These are phyloP conservation scores for Dentipellis sp. DNA, from an alignment of 768 basidiomycete species.

Conservation along the genomic window DNA sequence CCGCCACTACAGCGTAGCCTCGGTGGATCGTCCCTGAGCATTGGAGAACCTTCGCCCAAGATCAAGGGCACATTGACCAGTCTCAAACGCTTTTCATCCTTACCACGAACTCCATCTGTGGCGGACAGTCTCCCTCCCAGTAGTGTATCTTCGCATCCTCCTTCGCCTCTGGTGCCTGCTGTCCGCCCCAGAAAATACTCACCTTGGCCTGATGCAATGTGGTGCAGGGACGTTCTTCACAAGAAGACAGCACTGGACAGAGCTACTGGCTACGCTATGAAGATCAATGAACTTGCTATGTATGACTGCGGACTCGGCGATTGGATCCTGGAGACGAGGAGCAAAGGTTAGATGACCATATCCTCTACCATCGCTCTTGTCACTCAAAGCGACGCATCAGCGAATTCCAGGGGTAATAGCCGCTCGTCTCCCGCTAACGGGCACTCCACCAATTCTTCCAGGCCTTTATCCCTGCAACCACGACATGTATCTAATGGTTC, in stretches of 20 bases:
- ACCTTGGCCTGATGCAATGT: constrained; percentile 57
- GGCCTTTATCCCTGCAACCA: constrained; percentile 29
- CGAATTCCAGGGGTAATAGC: constrained; percentile 7
- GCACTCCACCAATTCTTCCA: background rate
- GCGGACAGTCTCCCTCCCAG: background rate
- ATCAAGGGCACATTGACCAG: constrained; percentile 19
- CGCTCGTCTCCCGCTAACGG: background rate
- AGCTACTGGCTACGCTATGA: constrained; percentile 63
- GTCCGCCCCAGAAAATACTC: constrained; percentile 25
- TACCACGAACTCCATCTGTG: constrained; percentile 58
- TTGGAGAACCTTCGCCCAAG: constrained; percentile 4
- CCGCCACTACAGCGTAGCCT: background rate
- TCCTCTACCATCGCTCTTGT: background rate
- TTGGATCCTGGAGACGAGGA: constrained; percentile 57
- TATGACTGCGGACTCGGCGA: constrained; percentile 69
- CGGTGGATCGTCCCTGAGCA: background rate
- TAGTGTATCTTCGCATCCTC: background rate
- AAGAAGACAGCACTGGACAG: constrained; percentile 56
- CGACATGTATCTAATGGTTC: constrained; percentile 67
- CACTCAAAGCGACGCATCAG: background rate
- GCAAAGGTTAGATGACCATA: constrained; percentile 37
- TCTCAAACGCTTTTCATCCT: constrained; percentile 40
- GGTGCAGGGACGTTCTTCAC: constrained; percentile 51
- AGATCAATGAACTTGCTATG: constrained; percentile 73
- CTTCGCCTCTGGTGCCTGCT: constrained; percentile 12